These are phyloP conservation scores for Metschnikowia henanensis DNA, from an alignment of 805 yeast genomes.

Conservation along the genomic window DNA sequence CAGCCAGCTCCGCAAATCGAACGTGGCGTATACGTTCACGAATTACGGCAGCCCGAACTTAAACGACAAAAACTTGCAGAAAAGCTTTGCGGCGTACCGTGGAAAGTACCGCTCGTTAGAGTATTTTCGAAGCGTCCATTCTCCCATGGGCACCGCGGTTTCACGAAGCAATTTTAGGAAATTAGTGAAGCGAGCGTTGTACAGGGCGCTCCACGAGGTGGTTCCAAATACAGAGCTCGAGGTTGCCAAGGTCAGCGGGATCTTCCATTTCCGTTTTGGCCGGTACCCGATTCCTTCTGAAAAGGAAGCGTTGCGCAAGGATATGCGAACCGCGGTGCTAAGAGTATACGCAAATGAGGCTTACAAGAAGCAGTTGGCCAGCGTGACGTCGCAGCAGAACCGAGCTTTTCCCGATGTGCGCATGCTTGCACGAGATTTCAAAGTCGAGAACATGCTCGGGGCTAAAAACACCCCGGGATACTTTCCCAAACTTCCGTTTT, in stretches of 20 bases:
- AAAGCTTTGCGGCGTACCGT: slow-evolving; percentile 22
- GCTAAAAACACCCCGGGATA: slow-evolving; percentile 16
- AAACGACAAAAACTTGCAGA: slow-evolving; percentile 27
- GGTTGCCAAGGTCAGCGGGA: slow-evolving; percentile 15
- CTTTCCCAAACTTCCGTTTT: slow-evolving; percentile 20
- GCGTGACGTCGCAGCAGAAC: slow-evolving; percentile 7
- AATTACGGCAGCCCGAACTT: slow-evolving; percentile 28
- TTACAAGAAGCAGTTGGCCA: neutral
- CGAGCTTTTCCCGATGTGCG: neutral
- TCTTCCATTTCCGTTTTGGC: slow-evolving; percentile 15
- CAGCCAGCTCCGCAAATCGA: slow-evolving; percentile 35
- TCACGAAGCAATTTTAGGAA: slow-evolving; percentile 29
- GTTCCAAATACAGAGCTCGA: slow-evolving; percentile 7
- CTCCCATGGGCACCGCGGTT: slow-evolving; percentile 36
- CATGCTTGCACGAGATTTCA: slow-evolving; percentile 7
- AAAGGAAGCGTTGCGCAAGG: slow-evolving; percentile 1
- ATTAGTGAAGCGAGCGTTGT: slow-evolving; percentile 32
- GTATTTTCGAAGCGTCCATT: slow-evolving; percentile 25
- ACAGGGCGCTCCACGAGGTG: slow-evolving; percentile 10
- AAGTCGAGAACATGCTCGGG: slow-evolving; percentile 14
- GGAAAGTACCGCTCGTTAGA: slow-evolving; percentile 26
- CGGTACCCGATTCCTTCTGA: slow-evolving; percentile 9
- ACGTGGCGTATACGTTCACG: slow-evolving; percentile 35
- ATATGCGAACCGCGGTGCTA: slow-evolving; percentile 11
- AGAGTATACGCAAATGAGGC: slow-evolving; percentile 8